Evolutionary conservation across 164 flowering plant species (phyloP).

Genomic region (Brasenia schreberi): DNA sequence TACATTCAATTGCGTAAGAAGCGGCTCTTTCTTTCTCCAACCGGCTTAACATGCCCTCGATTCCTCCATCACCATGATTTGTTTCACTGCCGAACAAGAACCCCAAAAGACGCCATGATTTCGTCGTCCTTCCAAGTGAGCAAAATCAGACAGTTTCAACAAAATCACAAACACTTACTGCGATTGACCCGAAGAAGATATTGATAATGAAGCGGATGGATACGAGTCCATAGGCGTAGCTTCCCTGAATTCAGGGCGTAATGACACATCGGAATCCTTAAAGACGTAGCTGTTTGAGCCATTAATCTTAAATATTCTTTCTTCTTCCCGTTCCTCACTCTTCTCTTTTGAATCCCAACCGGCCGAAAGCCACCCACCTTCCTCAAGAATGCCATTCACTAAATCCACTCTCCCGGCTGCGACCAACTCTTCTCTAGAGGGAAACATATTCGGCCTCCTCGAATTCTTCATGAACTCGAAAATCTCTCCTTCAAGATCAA

Average conservation of each 20-base stretch:
- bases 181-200: not conserved
- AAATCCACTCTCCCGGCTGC: slow-evolving; percentile 78
- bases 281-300: not conserved
- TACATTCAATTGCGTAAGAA: slow-evolving; percentile 24
- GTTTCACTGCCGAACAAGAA: slow-evolving; percentile 23
- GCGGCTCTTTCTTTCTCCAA: slow-evolving; percentile 54
- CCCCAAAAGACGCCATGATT: not conserved
- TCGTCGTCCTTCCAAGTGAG: no score
- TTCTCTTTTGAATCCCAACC: slow-evolving; percentile 62
- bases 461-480: slow-evolving; percentile 69
- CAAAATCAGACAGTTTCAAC: not conserved
- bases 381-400: slow-evolving; percentile 40
- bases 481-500: slow-evolving; percentile 55
- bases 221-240: not conserved
- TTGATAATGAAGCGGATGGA: not conserved
- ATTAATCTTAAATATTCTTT: not conserved
- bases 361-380: slow-evolving; percentile 68
- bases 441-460: slow-evolving; percentile 46
- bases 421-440: slow-evolving; percentile 51
- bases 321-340: slow-evolving; percentile 4
- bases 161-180: not conserved
- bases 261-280: not conserved
- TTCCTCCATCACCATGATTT: slow-evolving; percentile 28
- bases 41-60: slow-evolving; percentile 67
- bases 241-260: not conserved